A percentile compares a stretch with the other conserved stretches of the same genome.
phyloP scores from a whole-genome alignment of 2,329 filamentous ascomycete species.

The Ustulina deusta region DNA sequence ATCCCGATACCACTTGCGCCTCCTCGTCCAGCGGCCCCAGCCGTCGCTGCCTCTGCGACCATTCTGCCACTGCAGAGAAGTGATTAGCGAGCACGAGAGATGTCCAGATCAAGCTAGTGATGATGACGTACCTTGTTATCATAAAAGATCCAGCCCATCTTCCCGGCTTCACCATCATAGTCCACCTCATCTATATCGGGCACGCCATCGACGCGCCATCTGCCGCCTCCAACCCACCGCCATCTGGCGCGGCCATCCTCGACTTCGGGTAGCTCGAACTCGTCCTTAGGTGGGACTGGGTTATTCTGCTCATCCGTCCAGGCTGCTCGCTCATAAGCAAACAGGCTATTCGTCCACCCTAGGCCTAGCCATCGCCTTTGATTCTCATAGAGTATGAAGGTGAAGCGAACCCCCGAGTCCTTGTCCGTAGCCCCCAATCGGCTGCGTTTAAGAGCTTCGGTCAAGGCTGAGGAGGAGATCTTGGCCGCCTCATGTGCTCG shows the following conservation, averaged over 20 bases:
- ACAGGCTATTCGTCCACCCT: slow-evolving; percentile 92
- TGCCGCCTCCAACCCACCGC: slow-evolving; percentile 85
- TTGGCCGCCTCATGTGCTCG: slow-evolving; percentile 54
- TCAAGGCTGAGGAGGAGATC: slow-evolving; percentile 50
- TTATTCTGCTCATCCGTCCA: slow-evolving; percentile 99
- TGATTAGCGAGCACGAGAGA: slow-evolving; percentile 21
- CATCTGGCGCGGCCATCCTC: slow-evolving; percentile 71
- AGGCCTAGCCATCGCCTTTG: slow-evolving; percentile 94
- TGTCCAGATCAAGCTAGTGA: not conserved
- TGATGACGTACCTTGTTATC: slow-evolving; percentile 83
- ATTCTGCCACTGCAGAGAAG: slow-evolving; percentile 78
- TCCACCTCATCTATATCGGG: slow-evolving; percentile 63
- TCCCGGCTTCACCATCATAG: slow-evolving; percentile 70
- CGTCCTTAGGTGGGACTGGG: slow-evolving; percentile 77
- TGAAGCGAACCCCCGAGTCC: slow-evolving; percentile 89
- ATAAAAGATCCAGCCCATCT: slow-evolving; percentile 94
- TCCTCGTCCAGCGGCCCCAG: slow-evolving; percentile 93
- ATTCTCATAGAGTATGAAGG: slow-evolving; percentile 96
- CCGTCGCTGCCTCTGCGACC: slow-evolving; percentile 87
- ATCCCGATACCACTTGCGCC: slow-evolving; percentile 96
- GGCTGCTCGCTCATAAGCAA: slow-evolving; percentile 87
- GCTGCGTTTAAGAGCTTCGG: slow-evolving; percentile 52
- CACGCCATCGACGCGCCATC: slow-evolving; percentile 88
- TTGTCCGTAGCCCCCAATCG: slow-evolving; percentile 65
- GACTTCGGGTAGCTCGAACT: slow-evolving; percentile 71